phyloP scores from a whole-genome alignment of 2,329 filamentous ascomycete genomes.

The Thielaviopsis musarum region DNA sequence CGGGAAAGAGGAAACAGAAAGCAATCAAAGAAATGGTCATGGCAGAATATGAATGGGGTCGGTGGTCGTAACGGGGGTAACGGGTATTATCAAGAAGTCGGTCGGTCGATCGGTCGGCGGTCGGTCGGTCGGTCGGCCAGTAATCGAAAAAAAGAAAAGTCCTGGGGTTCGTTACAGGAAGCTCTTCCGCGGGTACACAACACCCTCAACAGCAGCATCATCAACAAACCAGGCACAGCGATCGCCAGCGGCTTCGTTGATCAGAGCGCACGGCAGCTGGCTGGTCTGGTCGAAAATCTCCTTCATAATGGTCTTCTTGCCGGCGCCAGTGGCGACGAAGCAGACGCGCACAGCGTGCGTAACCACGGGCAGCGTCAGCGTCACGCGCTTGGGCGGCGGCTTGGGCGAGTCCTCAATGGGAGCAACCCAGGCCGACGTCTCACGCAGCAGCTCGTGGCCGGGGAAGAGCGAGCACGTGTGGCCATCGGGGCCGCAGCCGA shows the following conservation, averaged over 20 bases:
- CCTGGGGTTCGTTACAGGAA: slow-evolving; percentile 26
- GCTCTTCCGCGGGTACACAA: slow-evolving; percentile 63
- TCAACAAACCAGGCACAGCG: slow-evolving; percentile 95
- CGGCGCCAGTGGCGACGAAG: slow-evolving; percentile 77
- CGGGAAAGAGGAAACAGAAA: background rate
- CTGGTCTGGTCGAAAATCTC: slow-evolving; percentile 77
- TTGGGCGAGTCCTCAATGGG: slow-evolving; percentile 89
- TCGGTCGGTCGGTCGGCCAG: background rate
- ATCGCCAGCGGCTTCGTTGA: slow-evolving; percentile 72
- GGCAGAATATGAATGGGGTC: background rate
- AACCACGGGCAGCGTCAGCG: slow-evolving; percentile 79
- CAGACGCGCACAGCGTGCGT: slow-evolving; percentile 72
- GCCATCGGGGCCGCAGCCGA: slow-evolving; percentile 88
- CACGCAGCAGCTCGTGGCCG: slow-evolving; percentile 68
- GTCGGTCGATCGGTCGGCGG: background rate
- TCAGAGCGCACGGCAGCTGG: slow-evolving; percentile 67
- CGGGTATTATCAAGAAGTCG: background rate
- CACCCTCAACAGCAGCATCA: slow-evolving; percentile 66
- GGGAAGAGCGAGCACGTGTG: slow-evolving; percentile 97
- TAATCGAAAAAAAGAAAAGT: background rate
- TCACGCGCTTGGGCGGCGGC: slow-evolving; percentile 80
- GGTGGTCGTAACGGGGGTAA: background rate
- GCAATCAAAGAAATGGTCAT: background rate
- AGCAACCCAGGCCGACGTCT: slow-evolving; percentile 81
- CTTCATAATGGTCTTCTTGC: slow-evolving; percentile 86